phyloP scores from a whole-genome alignment of 2,329 filamentous ascomycete species.

The Rhynchosporium secalis region DNA sequence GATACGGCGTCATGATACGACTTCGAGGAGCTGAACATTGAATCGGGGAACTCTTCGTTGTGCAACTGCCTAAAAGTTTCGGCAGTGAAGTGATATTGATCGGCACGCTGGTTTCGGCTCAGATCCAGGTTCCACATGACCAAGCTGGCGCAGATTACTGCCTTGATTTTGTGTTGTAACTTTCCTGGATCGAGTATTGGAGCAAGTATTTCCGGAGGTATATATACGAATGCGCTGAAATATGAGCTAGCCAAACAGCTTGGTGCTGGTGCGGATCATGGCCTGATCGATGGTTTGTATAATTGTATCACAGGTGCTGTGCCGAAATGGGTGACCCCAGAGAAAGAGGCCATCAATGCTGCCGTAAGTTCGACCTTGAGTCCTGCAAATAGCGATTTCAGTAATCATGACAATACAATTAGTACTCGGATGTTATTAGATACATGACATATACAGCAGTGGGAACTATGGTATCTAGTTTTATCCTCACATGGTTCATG shows the following conservation, averaged over 20 bases:
- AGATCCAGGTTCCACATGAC: constrained; percentile 47
- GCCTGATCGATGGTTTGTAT: constrained; percentile 43
- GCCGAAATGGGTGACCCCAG: constrained; percentile 44
- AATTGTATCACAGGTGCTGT: constrained; percentile 48
- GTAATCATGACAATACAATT: not conserved
- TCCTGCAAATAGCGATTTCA: not conserved
- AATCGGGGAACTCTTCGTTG: constrained; percentile 47
- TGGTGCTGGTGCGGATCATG: constrained; percentile 37
- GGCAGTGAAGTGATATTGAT: constrained; percentile 50
- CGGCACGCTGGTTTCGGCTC: constrained; percentile 46
- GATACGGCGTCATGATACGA: constrained; percentile 53
- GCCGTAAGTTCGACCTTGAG: constrained; percentile 38
- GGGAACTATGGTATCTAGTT: constrained; percentile 14
- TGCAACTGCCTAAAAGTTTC: constrained; percentile 50
- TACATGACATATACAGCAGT: constrained; percentile 26
- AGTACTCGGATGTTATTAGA: constrained; percentile 25
- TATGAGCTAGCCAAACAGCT: constrained; percentile 42
- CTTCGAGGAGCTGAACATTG: constrained; percentile 46
- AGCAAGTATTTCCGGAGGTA: constrained; percentile 48
- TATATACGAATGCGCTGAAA: constrained; percentile 50
- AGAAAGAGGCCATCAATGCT: constrained; percentile 45
- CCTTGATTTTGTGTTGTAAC: constrained; percentile 46
- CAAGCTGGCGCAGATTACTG: constrained; percentile 50
- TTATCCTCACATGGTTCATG: constrained; percentile 25
- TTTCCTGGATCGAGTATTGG: constrained; percentile 45